Conservation (phyloP, 2,329 filamentous ascomycete genomes). For the Diaporthe aspalathi region DNA sequence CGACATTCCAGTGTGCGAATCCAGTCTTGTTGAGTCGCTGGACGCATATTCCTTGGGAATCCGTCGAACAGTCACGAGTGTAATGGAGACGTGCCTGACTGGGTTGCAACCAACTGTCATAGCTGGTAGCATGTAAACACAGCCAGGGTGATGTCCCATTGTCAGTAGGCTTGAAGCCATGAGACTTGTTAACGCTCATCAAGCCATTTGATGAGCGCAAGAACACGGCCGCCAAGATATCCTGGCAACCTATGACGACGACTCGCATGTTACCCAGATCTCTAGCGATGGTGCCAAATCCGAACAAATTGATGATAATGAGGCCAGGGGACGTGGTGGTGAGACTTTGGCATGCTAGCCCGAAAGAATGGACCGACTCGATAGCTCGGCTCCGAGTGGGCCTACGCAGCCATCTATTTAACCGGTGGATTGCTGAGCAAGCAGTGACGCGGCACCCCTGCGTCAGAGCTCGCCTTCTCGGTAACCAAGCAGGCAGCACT, state of each 20-base stretch:
- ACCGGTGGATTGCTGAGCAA: background rate
- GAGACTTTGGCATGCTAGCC: background rate
- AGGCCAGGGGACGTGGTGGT: background rate
- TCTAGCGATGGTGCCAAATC: background rate
- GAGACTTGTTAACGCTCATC: background rate
- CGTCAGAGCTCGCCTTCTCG: background rate
- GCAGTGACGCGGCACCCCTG: constrained; percentile 15
- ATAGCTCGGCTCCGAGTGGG: constrained; percentile 19
- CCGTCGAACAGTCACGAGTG: background rate
- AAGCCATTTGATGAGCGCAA: background rate
- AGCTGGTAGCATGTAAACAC: background rate
- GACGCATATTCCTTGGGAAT: too few species aligned
- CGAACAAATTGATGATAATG: background rate
- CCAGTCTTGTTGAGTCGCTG: background rate
- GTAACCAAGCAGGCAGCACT: background rate
- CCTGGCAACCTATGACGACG: background rate
- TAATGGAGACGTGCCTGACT: background rate
- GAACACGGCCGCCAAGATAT: background rate
- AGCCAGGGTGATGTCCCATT: background rate
- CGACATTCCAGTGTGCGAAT: background rate
- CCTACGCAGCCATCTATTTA: background rate
- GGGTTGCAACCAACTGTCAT: background rate
- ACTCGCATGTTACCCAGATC: background rate
- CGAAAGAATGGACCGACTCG: background rate
- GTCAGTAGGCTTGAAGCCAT: background rate